These are phyloP conservation scores for Ramalina intermedia DNA, from an alignment of 495 filamentous ascomycete species.

Conservation along the genomic window DNA sequence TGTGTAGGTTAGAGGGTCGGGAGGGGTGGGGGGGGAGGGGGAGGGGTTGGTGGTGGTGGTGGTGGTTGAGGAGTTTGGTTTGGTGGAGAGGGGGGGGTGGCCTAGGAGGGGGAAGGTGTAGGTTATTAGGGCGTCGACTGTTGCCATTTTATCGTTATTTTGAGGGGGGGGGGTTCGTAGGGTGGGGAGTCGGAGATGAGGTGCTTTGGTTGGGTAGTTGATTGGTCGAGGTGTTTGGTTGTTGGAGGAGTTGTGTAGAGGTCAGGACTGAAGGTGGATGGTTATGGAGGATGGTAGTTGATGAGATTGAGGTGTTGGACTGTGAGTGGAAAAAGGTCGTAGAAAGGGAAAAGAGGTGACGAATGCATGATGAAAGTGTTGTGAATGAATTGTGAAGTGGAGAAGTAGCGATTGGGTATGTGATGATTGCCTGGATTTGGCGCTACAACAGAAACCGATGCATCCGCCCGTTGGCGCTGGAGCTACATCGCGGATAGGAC, in stretches of 20 bases:
- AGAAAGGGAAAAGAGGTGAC: too few species aligned
- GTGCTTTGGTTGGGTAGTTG: background rate
- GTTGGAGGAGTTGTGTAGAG: background rate
- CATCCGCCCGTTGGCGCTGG: too few species aligned
- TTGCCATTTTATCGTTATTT: background rate
- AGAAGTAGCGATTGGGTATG: too few species aligned
- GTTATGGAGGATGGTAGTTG: slow-evolving; percentile 1
- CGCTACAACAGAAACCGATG: too few species aligned
- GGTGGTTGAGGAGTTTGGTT: background rate
- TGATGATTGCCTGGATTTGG: too few species aligned
- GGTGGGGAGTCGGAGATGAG: too few species aligned
- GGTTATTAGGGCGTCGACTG: background rate
- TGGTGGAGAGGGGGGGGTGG: background rate
- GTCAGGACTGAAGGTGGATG: too few species aligned
- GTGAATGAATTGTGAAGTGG: too few species aligned
- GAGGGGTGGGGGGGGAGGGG: too few species aligned
- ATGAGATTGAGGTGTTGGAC: background rate
- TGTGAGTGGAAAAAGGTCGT: background rate
- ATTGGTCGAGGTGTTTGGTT: background rate
- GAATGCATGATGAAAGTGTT: too few species aligned
- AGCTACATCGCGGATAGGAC: too few species aligned
- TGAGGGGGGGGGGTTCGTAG: background rate
- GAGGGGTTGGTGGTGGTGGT: too few species aligned
- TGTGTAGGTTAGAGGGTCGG: background rate
- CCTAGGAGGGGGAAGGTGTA: background rate